Base-by-base conservation (phyloP, 257 asterid species). In the Hygrophila difformis region DNA sequence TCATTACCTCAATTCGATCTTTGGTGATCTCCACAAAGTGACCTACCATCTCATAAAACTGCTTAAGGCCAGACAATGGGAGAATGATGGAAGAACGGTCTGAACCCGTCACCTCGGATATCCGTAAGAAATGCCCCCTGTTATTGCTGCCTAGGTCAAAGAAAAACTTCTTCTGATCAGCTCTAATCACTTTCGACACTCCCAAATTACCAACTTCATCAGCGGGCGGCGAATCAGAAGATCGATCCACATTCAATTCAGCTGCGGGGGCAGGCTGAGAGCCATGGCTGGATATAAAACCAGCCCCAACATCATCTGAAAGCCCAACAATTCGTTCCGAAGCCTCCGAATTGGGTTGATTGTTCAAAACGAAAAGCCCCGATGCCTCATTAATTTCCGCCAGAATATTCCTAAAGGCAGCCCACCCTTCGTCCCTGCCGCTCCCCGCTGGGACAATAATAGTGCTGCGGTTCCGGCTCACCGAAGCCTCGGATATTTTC, bases 251-350 rank as follows among this genome's bases (percentile, higher is more conserved):
- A 61, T 37, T 74, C 78, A 75, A 73, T 46, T 79, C 96, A 38
- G 80, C 49, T 47, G 69, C 55, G 21, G 82, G 61, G 43, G 70
- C 68, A 62, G 87, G 81, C 62, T 82, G 88, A 56, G 94, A 74
- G 66, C 82, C 72, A 60, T 88, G 89, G 48, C 95, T 80, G 52
- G 95, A 73, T 73, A 89, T 89, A 66, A 89, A 89, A 49, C 97
- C 96, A 44, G 94, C 97, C 52, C 97, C 97, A 16, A 89, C 96
- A 57, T 89, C 97, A 60, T 89, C 96, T 39, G 96, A 82, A 68
- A 89, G 93, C 70, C 91, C 96, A 53, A 74, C 84, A 61, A 76
- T 77, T 34, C 59, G 80, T 49, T 82, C 93, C 46, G 93, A 66
- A 45, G 79, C 68, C 64, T 84, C 95, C 39, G 82, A 62, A 62